phyloP scores from a whole-genome alignment of 2,329 filamentous ascomycete genomes.

The Fusarium torreyae region DNA sequence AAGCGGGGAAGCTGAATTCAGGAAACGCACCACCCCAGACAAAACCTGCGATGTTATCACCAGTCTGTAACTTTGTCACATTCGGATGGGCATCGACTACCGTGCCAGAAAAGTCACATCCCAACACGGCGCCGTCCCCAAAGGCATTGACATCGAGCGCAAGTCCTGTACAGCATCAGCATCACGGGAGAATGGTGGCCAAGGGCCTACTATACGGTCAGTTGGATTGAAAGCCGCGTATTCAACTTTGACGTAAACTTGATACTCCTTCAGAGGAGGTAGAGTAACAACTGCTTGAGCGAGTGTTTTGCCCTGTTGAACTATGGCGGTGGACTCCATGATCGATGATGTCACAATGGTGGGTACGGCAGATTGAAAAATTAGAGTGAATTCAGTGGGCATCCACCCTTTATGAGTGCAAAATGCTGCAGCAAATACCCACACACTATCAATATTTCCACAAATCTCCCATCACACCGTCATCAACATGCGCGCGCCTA shows the following conservation, averaged over 20 bases:
- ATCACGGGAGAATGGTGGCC: rapidly evolving
- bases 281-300: neutral
- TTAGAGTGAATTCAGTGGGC: neutral
- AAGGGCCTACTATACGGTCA: conserved; percentile 29
- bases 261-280: conserved; percentile 30
- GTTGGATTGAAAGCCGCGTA: conserved; percentile 49
- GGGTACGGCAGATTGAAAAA: neutral
- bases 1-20: neutral
- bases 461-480: neutral
- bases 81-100: conserved; percentile 52
- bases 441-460: neutral
- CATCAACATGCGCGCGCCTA: neutral
- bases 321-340: conserved; percentile 23
- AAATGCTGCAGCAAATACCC: neutral
- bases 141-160: conserved; percentile 57
- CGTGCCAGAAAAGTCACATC: conserved; percentile 56
- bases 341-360: neutral
- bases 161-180: conserved; percentile 39
- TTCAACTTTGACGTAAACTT: conserved; percentile 45
- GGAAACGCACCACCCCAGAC: conserved; percentile 49
- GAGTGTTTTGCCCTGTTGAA: conserved; percentile 19
- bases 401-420: neutral
- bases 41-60: conserved; percentile 42
- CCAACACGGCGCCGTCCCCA: conserved; percentile 55
- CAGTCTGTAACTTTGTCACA: conserved; percentile 28